Percentiles rank a stretch among this genome's conserved stretches.
Conservation (phyloP, 306 rosid species). For the Cucurbita pepo region DNA sequence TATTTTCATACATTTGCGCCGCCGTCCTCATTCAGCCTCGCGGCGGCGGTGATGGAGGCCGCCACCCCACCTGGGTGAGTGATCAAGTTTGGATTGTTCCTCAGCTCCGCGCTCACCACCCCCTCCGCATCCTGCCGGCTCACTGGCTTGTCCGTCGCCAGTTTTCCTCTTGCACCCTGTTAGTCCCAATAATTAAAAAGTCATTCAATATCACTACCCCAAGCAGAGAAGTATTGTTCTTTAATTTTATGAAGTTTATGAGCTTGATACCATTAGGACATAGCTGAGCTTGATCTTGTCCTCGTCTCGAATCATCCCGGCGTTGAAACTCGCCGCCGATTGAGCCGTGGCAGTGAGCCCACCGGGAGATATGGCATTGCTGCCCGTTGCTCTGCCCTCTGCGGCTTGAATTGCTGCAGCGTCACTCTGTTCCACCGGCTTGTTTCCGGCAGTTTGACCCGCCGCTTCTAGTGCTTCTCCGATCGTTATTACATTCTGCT, state of each 20-base stretch:
- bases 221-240: too few species aligned
- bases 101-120: slow-evolving; percentile 42
- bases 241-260: not conserved
- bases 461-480: slow-evolving; percentile 78
- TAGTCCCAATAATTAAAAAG: too few species aligned
- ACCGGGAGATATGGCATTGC: slow-evolving; percentile 22
- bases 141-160: slow-evolving; percentile 38
- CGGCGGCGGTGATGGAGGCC: slow-evolving; percentile 47
- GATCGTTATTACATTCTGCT: slow-evolving; percentile 29
- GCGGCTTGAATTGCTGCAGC: slow-evolving; percentile 66
- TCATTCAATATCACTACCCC: too few species aligned
- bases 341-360: slow-evolving; percentile 49
- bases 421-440: slow-evolving; percentile 43
- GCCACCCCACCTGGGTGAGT: slow-evolving; percentile 56
- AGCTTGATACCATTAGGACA: slow-evolving; percentile 16
- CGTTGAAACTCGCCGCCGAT: slow-evolving; percentile 43
- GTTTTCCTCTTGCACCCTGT: slow-evolving; percentile 32
- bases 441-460: slow-evolving; percentile 26
- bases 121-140: slow-evolving; percentile 44
- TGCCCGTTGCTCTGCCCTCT: slow-evolving; percentile 48
- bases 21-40: slow-evolving; percentile 37
- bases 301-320: slow-evolving; percentile 8
- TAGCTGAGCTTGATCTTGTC: slow-evolving; percentile 46
- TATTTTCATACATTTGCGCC: not conserved
- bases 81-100: slow-evolving; percentile 25